Conservation (phyloP, 176 grass and related monocot species). For the Aegilops speltoides region DNA sequence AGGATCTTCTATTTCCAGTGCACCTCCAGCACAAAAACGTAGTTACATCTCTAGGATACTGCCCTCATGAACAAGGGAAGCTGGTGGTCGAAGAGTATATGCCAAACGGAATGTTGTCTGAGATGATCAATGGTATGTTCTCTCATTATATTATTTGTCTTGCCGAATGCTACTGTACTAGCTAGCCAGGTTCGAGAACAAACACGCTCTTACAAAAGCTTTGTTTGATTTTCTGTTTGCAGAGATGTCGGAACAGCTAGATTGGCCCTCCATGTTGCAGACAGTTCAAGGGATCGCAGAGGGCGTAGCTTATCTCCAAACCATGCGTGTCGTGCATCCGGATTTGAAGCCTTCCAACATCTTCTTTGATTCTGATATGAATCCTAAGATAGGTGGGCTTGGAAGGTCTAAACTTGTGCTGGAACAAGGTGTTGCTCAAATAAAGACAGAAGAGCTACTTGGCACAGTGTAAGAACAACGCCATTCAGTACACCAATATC, state of each 20-base stretch:
- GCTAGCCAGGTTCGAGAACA: too few relatives aligned
- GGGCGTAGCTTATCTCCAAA: not conserved
- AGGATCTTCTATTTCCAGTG: not conserved
- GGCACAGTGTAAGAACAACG: too few relatives aligned
- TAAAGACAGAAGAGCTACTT: too few relatives aligned
- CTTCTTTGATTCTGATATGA: slow-evolving; percentile 14
- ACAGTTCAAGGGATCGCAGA: too few relatives aligned
- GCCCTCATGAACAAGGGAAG: not conserved
- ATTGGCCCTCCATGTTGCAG: too few relatives aligned
- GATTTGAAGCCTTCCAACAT: slow-evolving; percentile 17
- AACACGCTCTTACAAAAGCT: too few relatives aligned
- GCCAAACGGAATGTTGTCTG: not conserved
- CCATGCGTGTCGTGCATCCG: not conserved
- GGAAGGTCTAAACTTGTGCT: not conserved
- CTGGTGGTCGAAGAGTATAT: not conserved
- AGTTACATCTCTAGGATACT: not conserved
- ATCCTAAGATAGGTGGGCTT: slow-evolving; percentile 15
- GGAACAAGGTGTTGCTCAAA: too few relatives aligned
- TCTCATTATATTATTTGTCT: too few relatives aligned
- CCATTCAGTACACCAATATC: too few relatives aligned
- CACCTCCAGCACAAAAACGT: slow-evolving; percentile 4
- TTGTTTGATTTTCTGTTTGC: too few relatives aligned
- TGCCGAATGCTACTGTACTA: too few relatives aligned
- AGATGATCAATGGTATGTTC: not conserved
- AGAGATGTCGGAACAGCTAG: too few relatives aligned